Conservation (phyloP, 495 filamentous ascomycete species). For the Chaetomium tenue region DNA sequence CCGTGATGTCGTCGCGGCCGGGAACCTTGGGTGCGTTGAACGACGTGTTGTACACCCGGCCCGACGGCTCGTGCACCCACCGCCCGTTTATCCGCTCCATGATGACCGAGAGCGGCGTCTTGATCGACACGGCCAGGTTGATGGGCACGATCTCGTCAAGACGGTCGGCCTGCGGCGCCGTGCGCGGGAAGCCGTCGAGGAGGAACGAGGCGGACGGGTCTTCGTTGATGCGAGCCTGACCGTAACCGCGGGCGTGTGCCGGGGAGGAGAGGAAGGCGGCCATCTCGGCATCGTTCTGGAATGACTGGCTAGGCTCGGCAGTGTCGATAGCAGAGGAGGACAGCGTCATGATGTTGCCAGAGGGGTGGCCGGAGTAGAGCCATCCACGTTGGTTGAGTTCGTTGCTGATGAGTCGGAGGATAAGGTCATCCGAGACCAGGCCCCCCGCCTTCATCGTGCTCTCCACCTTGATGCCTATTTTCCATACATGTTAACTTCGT, state of each 20-base stretch:
- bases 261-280: constrained; percentile 44
- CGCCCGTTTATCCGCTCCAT: constrained; percentile 83
- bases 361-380: constrained; percentile 51
- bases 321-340: constrained; percentile 33
- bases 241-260: constrained; percentile 36
- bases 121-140: constrained; percentile 77
- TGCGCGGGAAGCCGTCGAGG: constrained; percentile 94
- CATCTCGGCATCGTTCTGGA: constrained; percentile 35
- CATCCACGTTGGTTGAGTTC: constrained; percentile 82
- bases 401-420: constrained; percentile 85
- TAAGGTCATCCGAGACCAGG: constrained; percentile 84
- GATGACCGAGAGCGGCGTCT: constrained; percentile 72
- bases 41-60: constrained; percentile 87
- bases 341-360: constrained; percentile 45
- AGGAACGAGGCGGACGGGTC: constrained; percentile 83
- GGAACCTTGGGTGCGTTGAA: constrained; percentile 81
- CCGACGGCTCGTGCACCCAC: constrained; percentile 91
- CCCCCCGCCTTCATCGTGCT: constrained; percentile 77
- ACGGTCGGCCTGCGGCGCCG: constrained; percentile 69
- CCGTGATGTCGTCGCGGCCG: constrained; percentile 87
- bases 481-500: neutral
- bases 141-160: constrained; percentile 81
- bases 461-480: constrained; percentile 80
- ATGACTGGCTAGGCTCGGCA: constrained; percentile 24
- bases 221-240: constrained; percentile 53